Percentiles rank a stretch among this genome's conserved stretches.
Evolutionary conservation across 176 grass and related monocot genomes (phyloP).

Genomic region (barley (Hordeum vulgare)): DNA sequence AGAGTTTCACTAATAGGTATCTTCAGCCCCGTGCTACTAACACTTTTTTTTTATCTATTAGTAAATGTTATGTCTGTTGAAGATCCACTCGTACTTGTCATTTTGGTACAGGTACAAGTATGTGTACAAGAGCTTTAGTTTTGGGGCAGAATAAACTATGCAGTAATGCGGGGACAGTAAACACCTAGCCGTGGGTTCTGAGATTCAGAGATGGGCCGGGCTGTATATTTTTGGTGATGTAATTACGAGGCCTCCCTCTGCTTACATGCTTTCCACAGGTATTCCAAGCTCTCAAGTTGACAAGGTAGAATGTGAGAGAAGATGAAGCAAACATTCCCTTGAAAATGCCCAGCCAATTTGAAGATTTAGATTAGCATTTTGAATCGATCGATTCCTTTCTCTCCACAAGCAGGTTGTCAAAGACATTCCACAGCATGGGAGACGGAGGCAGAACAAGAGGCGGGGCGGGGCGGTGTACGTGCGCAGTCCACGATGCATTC

Average conservation of each 20-base stretch:
- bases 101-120: too few species aligned
- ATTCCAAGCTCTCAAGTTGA: not conserved
- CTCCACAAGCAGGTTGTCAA: not conserved
- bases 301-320: not conserved
- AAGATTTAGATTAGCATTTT: not conserved
- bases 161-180: not conserved
- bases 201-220: not conserved
- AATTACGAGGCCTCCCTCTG: constrained; percentile 13
- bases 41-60: too few species aligned
- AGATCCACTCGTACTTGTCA: too few species aligned
- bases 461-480: not conserved
- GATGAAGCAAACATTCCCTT: not conserved
- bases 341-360: not conserved
- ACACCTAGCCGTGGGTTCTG: not conserved
- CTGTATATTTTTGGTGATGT: constrained; percentile 14
- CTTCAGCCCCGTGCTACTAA: not conserved
- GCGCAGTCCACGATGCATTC: constrained; percentile 28
- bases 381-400: not conserved
- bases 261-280: constrained; percentile 4
- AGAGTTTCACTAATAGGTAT: not conserved
- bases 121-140: too few species aligned
- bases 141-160: not conserved
- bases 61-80: too few species aligned
- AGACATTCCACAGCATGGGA: constrained; percentile 30
- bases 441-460: not conserved